Conservation (phyloP, 202 grass and related monocot species). For the Digitaria exilis region DNA sequence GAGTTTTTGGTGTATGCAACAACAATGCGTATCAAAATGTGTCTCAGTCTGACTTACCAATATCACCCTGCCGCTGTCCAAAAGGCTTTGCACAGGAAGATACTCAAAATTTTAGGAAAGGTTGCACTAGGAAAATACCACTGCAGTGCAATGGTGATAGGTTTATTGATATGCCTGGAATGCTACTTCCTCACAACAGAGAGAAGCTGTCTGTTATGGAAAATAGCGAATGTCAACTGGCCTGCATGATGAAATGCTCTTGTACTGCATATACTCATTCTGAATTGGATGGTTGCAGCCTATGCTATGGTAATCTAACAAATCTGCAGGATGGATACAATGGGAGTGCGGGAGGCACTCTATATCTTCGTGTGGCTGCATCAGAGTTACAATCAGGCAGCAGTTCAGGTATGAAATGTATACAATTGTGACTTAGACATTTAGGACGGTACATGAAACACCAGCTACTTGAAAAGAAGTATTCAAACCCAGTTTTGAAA, state of each 20-base stretch:
- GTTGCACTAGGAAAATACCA: neutral
- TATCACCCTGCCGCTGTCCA: conserved; percentile 9
- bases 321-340: conserved; percentile 28
- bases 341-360: neutral
- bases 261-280: conserved; percentile 49
- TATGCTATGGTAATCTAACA: conserved; percentile 40
- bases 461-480: neutral
- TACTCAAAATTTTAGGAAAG: neutral
- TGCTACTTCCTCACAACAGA: conserved; percentile 4
- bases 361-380: conserved; percentile 47
- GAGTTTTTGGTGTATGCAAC: conserved; percentile 51
- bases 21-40: neutral
- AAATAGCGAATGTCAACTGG: neutral
- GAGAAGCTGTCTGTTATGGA: neutral
- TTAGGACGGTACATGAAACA: neutral
- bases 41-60: no score
- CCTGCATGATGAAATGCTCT: conserved; percentile 19
- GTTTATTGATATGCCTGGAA: conserved; percentile 30
- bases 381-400: conserved; percentile 27
- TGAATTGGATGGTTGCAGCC: conserved; percentile 29
- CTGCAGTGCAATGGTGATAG: conserved; percentile 38
- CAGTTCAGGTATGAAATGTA: conserved; percentile 34
- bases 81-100: conserved; percentile 4
- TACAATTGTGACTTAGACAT: neutral
- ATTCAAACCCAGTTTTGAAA: neutral